Percentiles rank a stretch among this genome's conserved stretches.
phyloP scores from a whole-genome alignment of 164 flowering plant genomes.

The Sextonia rubra region DNA sequence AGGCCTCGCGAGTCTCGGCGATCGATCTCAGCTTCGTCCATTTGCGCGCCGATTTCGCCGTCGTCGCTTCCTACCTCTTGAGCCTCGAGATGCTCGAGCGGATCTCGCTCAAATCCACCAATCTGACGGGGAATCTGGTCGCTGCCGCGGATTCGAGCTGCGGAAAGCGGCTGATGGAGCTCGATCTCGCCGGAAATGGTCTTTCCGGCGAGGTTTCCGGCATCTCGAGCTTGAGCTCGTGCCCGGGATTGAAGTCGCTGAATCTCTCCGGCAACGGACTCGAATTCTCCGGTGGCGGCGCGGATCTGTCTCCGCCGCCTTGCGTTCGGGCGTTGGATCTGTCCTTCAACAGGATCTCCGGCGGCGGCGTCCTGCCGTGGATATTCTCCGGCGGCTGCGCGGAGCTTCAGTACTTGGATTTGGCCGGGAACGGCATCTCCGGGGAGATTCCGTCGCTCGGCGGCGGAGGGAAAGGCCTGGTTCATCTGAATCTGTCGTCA shows the following conservation, averaged over 20 bases:
- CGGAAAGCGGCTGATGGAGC: slow-evolving; percentile 21
- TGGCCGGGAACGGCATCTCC: slow-evolving; percentile 51
- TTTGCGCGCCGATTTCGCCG: slow-evolving; percentile 35
- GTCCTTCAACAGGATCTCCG: slow-evolving; percentile 4
- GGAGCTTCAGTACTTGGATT: slow-evolving; percentile 46
- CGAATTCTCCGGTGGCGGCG: slow-evolving; percentile 22
- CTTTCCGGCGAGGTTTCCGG: slow-evolving; percentile 50
- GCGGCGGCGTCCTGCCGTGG: slow-evolving; percentile 33
- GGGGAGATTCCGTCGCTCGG: slow-evolving; percentile 57
- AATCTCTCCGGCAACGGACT: slow-evolving; percentile 58
- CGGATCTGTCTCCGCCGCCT: not conserved
- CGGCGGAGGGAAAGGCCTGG: slow-evolving; percentile 22
- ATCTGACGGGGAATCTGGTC: slow-evolving; percentile 48
- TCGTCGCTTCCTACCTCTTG: slow-evolving; percentile 39
- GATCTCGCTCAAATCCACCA: slow-evolving; percentile 30
- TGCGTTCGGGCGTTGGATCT: slow-evolving; percentile 5
- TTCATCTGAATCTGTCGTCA: slow-evolving; percentile 39
- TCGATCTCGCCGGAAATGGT: slow-evolving; percentile 67
- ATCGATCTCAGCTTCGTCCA: slow-evolving; percentile 40
- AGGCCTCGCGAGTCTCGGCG: slow-evolving; percentile 36
- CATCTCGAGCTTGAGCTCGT: slow-evolving; percentile 35
- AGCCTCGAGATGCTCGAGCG: slow-evolving; percentile 37
- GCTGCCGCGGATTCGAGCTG: slow-evolving; percentile 32
- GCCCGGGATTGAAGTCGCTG: slow-evolving; percentile 40
- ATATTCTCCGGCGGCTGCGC: slow-evolving; percentile 39